Conservation (phyloP, 176 grass and related monocot species). For the Areca catechu region DNA sequence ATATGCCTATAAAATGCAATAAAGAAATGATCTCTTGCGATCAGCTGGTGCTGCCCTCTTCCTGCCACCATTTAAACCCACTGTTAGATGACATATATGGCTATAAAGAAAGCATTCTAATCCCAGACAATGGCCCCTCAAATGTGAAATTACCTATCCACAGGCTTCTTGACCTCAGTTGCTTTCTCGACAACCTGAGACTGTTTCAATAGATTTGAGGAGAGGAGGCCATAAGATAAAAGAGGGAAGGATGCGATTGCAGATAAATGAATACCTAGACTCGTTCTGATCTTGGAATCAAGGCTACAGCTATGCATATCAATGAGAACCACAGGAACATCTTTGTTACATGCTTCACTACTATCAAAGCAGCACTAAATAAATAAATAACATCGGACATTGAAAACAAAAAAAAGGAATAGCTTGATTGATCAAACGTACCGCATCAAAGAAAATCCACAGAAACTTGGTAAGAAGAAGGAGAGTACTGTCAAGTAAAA, state of each 20-base stretch:
- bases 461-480: not conserved
- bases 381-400: too few species aligned
- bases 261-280: conserved; percentile 23
- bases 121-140: not conserved
- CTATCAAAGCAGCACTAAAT: not conserved
- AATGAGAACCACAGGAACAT: conserved; percentile 73
- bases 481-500: conserved; percentile 54
- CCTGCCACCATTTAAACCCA: conserved; percentile 12
- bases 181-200: conserved; percentile 68
- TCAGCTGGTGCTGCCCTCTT: conserved; percentile 23
- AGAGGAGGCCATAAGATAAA: not conserved
- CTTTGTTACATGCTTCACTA: conserved; percentile 82
- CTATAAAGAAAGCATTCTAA: not conserved
- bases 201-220: conserved; percentile 5
- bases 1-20: too few species aligned
- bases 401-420: too few species aligned
- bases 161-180: conserved; percentile 33
- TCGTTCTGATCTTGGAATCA: conserved; percentile 67
- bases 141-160: conserved; percentile 23
- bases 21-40: not conserved
- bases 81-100: not conserved
- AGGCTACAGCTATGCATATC: conserved; percentile 93
- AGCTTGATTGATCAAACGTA: not conserved
- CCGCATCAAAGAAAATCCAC: not conserved
- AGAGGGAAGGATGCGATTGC: not conserved